phyloP scores from a whole-genome alignment of 345 rosid genomes.

The Chamaenerion angustifolium region DNA sequence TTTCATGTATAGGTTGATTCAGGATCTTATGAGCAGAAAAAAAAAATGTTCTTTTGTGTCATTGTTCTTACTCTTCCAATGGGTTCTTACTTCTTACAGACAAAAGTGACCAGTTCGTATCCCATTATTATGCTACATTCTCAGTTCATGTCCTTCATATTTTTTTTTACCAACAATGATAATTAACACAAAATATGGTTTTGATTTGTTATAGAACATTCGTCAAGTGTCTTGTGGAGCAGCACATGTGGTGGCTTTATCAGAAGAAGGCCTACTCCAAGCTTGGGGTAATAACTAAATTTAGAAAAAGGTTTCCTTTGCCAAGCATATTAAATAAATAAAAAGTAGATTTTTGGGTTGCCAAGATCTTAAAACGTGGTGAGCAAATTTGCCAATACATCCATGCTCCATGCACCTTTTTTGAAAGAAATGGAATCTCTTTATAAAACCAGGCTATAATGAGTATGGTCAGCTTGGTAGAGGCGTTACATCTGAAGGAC shows the following conservation, averaged over 20 bases:
- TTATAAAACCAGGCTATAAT: conserved; percentile 62
- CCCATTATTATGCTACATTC: background rate
- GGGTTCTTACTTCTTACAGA: no score
- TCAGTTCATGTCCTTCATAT: background rate
- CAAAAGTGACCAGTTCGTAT: no score
- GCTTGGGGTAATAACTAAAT: conserved; percentile 62
- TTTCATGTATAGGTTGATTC: no score
- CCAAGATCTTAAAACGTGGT: no score
- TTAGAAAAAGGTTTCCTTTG: conserved; percentile 2
- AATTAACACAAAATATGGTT: background rate
- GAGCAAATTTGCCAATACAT: no score
- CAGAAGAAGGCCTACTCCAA: conserved; percentile 75
- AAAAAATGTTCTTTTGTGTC: no score
- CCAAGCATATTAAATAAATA: no score
- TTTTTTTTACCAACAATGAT: background rate
- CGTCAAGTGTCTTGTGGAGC: conserved; percentile 87
- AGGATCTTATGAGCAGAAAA: no score
- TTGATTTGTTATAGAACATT: conserved; percentile 30
- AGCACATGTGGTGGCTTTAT: conserved; percentile 85
- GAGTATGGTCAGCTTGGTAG: conserved; percentile 97
- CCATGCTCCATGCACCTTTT: no score
- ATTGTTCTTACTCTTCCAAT: no score
- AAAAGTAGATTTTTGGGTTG: no score
- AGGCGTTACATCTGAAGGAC: conserved; percentile 91
- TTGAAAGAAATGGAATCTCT: conserved; percentile 5